Conservation (phyloP, 495 filamentous ascomycete species). For the Niebla homalea region DNA sequence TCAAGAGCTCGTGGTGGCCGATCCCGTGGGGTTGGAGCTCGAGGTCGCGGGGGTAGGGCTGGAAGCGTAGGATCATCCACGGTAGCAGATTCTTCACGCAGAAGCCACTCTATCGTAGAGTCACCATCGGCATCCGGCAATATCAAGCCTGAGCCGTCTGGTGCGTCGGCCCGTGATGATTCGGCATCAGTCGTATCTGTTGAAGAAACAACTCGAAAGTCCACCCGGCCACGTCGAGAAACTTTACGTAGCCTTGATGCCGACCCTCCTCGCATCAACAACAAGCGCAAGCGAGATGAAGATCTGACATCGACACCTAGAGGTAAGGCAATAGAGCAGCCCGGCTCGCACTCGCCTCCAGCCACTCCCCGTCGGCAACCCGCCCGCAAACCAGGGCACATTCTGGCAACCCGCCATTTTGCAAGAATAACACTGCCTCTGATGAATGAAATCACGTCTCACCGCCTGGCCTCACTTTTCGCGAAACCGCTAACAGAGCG, state of each 20-base stretch:
- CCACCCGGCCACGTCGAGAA: slow-evolving; percentile 16
- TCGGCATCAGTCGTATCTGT: slow-evolving; percentile 13
- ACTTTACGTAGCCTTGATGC: slow-evolving; percentile 35
- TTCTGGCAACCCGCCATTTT: slow-evolving; percentile 65
- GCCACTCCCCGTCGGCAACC: slow-evolving; percentile 1
- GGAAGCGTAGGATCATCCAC: slow-evolving; percentile 41
- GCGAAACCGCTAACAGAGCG: slow-evolving; percentile 67
- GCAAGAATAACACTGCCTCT: slow-evolving; percentile 61
- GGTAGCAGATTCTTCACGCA: slow-evolving; percentile 20
- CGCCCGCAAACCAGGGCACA: slow-evolving; percentile 32
- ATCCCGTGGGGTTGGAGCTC: slow-evolving; percentile 27
- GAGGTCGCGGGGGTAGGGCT: slow-evolving; percentile 29
- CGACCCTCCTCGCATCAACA: slow-evolving; percentile 26
- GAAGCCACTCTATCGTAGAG: slow-evolving; percentile 45
- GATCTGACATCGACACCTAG: background rate
- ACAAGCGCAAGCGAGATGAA: slow-evolving; percentile 18
- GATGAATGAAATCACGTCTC: slow-evolving; percentile 70
- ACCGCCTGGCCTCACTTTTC: slow-evolving; percentile 84
- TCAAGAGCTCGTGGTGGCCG: slow-evolving; percentile 16
- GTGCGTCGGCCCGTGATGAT: slow-evolving; percentile 37
- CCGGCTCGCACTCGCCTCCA: slow-evolving; percentile 22
- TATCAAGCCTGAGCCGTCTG: slow-evolving; percentile 55
- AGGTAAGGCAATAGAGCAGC: slow-evolving; percentile 17
- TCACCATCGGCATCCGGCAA: slow-evolving; percentile 28
- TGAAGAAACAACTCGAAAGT: slow-evolving; percentile 15